Evolutionary conservation across 768 basidiomycete genomes (phyloP).

Genomic region (Leucocoprinus birnbaumii): DNA sequence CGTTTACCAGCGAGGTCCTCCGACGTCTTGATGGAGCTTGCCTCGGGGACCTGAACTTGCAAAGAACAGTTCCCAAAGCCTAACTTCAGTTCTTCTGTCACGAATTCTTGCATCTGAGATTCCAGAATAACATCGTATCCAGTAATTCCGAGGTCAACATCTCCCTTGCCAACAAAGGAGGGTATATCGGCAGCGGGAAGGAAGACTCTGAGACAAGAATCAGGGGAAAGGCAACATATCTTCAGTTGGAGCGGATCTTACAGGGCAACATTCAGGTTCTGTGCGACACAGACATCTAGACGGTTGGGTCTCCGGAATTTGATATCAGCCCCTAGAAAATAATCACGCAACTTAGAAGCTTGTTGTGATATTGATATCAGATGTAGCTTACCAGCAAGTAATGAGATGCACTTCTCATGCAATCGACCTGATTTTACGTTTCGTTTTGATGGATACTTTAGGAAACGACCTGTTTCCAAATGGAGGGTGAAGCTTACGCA

Average conservation of each 20-base stretch:
- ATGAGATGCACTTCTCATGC: constrained; percentile 84
- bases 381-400: constrained; percentile 67
- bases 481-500: constrained; percentile 21
- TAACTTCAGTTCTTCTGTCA: constrained; percentile 79
- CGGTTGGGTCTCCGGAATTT: constrained; percentile 86
- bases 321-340: constrained; percentile 80
- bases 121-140: constrained; percentile 98
- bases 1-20: constrained; percentile 88
- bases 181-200: constrained; percentile 97
- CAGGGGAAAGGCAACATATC: background rate
- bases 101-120: constrained; percentile 72
- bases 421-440: constrained; percentile 59
- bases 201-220: constrained; percentile 66
- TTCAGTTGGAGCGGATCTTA: constrained; percentile 34
- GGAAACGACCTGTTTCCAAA: background rate
- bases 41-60: constrained; percentile 89
- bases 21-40: constrained; percentile 60
- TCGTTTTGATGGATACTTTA: background rate
- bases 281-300: constrained; percentile 90
- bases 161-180: constrained; percentile 96
- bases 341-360: background rate
- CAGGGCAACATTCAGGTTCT: constrained; percentile 94
- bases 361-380: background rate
- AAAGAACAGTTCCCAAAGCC: constrained; percentile 92
- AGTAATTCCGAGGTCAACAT: constrained; percentile 95